Evolutionary conservation across 495 filamentous ascomycete species (phyloP), one percentile per base, ranked within the genome.

Genomic region (Aspergillus conjunctus): DNA sequence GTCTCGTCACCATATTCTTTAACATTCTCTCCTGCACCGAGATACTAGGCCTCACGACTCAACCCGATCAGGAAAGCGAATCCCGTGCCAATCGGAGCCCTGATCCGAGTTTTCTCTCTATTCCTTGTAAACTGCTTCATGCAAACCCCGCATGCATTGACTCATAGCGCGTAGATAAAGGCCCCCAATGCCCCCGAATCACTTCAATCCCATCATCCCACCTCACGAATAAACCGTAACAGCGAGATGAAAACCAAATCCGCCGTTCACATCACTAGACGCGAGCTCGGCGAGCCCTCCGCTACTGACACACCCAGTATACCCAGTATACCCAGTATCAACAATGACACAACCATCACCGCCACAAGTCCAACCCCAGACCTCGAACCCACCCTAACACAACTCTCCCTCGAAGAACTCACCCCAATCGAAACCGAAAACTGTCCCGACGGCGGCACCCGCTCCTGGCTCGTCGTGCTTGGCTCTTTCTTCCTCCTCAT

Each of bases 401-500:
- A 37, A 3, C 34, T 39, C 11, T 9, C 37, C 9, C 37, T 12
- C 37, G 11, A 11, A 11, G 37, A n/a, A 11, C 9, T 41, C 6
- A 41, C n/a, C n/a, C n/a, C n/a, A 41, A 41, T 9, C 22, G 20
- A 53, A 6, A 60, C 51, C 14, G 73, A 77, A 12, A 52, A 71
- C 44, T 88, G 87, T 61, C 86, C 85, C 7, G 86, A 88, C 61
- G 86, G 87, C 44, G 87, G 86, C 7, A 58, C 72, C 1, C 63
- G 74, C 50, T 85, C 83, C 45, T 88, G 86, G 85, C 78, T 86
- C 15, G 86, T 88, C 1, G 81, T 90, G 3, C 60, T 85, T 7
- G 86, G 84, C 2, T 85, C 84, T 8, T 90, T 88, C 72, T 79
- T 78, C 68, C 77, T 83, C 45, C 82, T 89, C 62, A 71, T 84